A percentile compares a stretch with the other conserved stretches of the same genome.
Evolutionary conservation across 2,329 filamentous ascomycete species (phyloP).

Genomic region (Dryadomyces quercivorus): DNA sequence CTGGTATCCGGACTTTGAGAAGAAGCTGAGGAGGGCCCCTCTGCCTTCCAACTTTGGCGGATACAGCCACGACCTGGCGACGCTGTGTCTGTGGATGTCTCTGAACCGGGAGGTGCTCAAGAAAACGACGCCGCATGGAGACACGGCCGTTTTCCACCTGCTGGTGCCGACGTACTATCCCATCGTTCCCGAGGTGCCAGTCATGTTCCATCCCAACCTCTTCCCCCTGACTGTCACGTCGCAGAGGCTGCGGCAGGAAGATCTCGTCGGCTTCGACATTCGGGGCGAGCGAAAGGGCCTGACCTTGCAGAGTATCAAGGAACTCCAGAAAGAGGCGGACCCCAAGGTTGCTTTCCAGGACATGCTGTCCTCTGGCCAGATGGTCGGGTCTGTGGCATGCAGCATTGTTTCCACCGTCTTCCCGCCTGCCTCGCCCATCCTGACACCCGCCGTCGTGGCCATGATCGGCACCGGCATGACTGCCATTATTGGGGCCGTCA

Average conservation of each 20-base stretch:
- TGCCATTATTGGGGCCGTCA: neutral
- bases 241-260: neutral
- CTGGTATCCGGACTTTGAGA: neutral
- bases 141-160: neutral
- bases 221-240: neutral
- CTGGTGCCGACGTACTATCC: neutral
- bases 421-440: neutral
- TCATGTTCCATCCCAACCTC: neutral
- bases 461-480: neutral
- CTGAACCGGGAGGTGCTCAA: neutral
- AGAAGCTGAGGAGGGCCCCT: neutral
- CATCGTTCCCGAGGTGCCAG: neutral
- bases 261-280: conserved; percentile 17
- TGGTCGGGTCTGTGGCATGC: neutral
- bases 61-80: neutral
- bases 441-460: neutral
- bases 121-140: neutral
- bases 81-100: neutral
- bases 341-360: conserved; percentile 45
- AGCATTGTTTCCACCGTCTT: neutral
- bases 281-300: conserved; percentile 37
- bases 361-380: conserved; percentile 35
- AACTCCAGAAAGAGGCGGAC: conserved; percentile 39
- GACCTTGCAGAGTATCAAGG: conserved; percentile 32
- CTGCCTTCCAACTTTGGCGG: neutral